phyloP scores from a whole-genome alignment of 192 early-diverging fungal genomes.

The Podila clonocystis region DNA sequence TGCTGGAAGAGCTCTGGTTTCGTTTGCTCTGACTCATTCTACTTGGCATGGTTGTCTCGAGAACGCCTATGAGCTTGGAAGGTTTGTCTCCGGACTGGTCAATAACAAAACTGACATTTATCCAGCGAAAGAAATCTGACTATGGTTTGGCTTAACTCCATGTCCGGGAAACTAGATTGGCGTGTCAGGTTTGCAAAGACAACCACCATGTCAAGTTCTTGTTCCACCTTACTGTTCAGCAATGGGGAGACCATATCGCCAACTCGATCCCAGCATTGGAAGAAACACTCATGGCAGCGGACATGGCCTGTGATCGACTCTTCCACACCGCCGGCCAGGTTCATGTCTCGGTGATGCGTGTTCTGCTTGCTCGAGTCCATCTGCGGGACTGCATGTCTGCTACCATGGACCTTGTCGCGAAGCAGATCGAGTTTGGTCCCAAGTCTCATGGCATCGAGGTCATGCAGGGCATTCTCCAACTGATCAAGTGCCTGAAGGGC shows the following conservation, averaged over 20 bases:
- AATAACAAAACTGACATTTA: background rate
- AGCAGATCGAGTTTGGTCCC: conserved; percentile 45
- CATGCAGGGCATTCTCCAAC: conserved; percentile 36
- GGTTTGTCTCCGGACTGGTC: conserved; percentile 5
- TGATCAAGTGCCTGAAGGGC: conserved; percentile 44
- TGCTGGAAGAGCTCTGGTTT: conserved; percentile 31
- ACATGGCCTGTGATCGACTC: conserved; percentile 31
- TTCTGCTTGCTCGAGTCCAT: conserved; percentile 30
- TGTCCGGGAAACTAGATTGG: conserved; percentile 16
- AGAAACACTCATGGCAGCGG: conserved; percentile 22
- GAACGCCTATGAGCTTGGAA: conserved; percentile 43
- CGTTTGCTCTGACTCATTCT: conserved; percentile 35
- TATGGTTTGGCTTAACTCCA: background rate
- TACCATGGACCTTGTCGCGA: conserved; percentile 26
- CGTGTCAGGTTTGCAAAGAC: conserved; percentile 15
- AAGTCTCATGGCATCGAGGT: conserved; percentile 43
- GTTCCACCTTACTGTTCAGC: conserved; percentile 41
- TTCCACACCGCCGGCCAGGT: conserved; percentile 40
- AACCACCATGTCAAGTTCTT: conserved; percentile 45
- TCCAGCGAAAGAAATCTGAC: background rate
- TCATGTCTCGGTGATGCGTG: conserved; percentile 30
- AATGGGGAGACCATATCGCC: conserved; percentile 47
- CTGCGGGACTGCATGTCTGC: conserved; percentile 32
- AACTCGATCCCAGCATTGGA: conserved; percentile 44
- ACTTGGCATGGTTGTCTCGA: conserved; percentile 47